These are phyloP conservation scores for Scopulariopsis brevicaulis DNA, from an alignment of 2,329 filamentous ascomycete genomes.

Conservation along the genomic window DNA sequence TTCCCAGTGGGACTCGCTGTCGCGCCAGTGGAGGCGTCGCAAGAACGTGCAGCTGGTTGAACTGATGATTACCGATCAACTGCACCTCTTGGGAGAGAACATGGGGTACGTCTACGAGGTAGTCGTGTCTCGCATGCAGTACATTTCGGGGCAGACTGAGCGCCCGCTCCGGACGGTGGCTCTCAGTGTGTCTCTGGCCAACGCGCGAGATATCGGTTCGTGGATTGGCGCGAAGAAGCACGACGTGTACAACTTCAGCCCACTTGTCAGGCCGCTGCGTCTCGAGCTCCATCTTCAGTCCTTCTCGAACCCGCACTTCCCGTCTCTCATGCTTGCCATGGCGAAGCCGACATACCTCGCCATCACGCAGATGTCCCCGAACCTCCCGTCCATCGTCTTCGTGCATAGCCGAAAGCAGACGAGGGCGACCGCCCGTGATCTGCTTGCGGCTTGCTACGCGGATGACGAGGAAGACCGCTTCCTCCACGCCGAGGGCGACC, in stretches of 20 bases:
- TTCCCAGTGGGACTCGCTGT: conserved; percentile 89
- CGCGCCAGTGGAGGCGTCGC: conserved; percentile 88
- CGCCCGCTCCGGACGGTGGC: conserved; percentile 78
- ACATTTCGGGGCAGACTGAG: conserved; percentile 82
- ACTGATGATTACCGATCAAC: conserved; percentile 87
- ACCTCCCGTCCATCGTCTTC: conserved; percentile 86
- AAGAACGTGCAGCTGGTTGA: conserved; percentile 90
- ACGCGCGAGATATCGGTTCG: conserved; percentile 87
- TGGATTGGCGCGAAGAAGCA: conserved; percentile 98
- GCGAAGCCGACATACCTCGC: conserved; percentile 86
- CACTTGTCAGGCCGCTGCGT: conserved; percentile 77
- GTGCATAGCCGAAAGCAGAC: conserved; percentile 91
- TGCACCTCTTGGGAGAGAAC: conserved; percentile 83
- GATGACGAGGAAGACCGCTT: conserved; percentile 93
- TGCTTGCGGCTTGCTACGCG: conserved; percentile 76
- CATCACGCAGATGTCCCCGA: conserved; percentile 75
- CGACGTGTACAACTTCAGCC: conserved; percentile 97
- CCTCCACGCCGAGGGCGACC: conserved; percentile 70
- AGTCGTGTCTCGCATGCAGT: conserved; percentile 95
- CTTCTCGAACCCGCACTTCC: conserved; percentile 92
- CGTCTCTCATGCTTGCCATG: conserved; percentile 97
- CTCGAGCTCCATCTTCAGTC: conserved; percentile 92
- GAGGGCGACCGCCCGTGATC: conserved; percentile 72
- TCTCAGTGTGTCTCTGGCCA: conserved; percentile 82
- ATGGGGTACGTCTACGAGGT: conserved; percentile 89